Base-by-base conservation (phyloP, 2,329 filamentous ascomycete genomes). In the Pseudocercospora fijiensis region DNA sequence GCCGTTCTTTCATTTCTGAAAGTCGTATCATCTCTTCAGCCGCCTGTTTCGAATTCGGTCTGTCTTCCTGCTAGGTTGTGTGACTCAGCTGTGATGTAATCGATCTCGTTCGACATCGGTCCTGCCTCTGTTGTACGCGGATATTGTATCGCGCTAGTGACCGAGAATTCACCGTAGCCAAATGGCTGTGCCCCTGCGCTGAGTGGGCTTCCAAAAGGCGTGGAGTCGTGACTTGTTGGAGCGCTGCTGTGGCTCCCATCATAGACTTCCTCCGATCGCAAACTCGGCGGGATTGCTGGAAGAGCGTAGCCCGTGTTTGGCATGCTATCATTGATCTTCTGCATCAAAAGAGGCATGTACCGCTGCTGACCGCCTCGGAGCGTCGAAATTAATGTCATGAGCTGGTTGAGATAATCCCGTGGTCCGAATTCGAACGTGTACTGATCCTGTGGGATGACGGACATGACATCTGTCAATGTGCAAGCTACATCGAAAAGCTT, bases 401-500 rank as follows among this genome's bases (percentile, higher is more conserved):
- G 81, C 63, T 89, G 84, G 65, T 86, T 86, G 4, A 96, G 84
- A 72, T 91, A 88, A 71, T 94, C 90, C 37, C 87, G 87, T 2
- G 91, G 90, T 0, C 88, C 87, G 41, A 85, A 76, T 22, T 84
- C 81, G 73, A 91, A 92, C n/a, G 77, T 76, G 62, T 80, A 73
- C 63, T 79, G 79, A 56, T 80, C 85, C 57, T 88, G 81, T 0
- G 83, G 82, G 4, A 85, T 82, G 70, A 81, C 85, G 8, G 88
- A 83, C 61, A 96, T 86, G 22, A 91, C 87, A 67, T 94, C 90
- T 7, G 85, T 88, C 65, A 95, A 81, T 16, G 88, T 87, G 74
- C 85, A 89, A 11, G 90, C 87, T 37, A 93, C 85, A 69, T 93
- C 89, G 70, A 95, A 85, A 11, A 96, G 79, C 74, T 94, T 94